A percentile compares a stretch with the other conserved stretches of the same genome.
Conservation (phyloP, 164 flowering plant species). For the Stephania yunnanensis region DNA sequence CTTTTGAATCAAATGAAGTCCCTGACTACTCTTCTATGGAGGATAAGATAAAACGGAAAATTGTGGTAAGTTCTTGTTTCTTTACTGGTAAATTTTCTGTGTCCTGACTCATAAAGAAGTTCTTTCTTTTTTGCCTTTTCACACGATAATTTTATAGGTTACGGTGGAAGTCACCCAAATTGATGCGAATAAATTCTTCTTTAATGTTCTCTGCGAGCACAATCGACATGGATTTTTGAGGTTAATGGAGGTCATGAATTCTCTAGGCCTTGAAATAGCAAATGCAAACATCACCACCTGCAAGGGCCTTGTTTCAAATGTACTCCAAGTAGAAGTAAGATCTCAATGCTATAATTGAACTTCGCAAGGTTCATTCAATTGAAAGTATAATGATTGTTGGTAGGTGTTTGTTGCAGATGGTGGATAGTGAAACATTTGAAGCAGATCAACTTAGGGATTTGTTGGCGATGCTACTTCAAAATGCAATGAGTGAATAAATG, state of each 20-base stretch:
- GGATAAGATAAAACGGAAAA: constrained; percentile 11
- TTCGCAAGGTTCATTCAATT: background rate
- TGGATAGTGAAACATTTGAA: constrained; percentile 57
- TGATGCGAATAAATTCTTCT: constrained; percentile 29
- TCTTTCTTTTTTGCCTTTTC: background rate
- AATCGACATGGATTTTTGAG: constrained; percentile 41
- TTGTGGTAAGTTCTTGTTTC: constrained; percentile 18
- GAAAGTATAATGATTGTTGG: background rate
- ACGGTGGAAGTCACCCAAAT: constrained; percentile 50
- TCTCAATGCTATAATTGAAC: background rate
- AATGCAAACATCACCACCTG: constrained; percentile 54
- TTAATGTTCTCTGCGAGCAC: constrained; percentile 34
- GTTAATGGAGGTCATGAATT: constrained; percentile 46
- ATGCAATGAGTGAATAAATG: constrained; percentile 23
- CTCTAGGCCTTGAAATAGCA: constrained; percentile 39
- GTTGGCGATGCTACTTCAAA: constrained; percentile 55
- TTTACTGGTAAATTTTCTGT: background rate
- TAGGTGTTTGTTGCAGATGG: constrained; percentile 37
- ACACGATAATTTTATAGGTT: constrained; percentile 16
- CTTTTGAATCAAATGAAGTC: background rate
- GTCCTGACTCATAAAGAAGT: background rate
- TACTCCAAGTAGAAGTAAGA: constrained; percentile 47
- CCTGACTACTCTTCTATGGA: background rate
- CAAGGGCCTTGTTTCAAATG: constrained; percentile 35
- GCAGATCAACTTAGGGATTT: constrained; percentile 74